phyloP scores from a whole-genome alignment of 73 alveolate genomes.

The Paramecium bursaria region DNA sequence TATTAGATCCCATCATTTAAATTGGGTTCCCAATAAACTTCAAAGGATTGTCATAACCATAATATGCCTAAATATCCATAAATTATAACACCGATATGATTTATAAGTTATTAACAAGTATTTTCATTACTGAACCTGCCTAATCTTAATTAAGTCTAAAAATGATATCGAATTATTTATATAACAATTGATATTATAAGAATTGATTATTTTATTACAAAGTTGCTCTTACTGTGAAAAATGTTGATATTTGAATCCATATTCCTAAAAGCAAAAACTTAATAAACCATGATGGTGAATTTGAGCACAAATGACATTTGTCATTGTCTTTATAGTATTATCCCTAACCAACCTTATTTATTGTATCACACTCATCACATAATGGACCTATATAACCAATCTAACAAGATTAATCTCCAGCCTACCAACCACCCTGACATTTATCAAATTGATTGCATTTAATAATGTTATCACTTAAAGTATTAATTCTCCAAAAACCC shows the following conservation, averaged over 20 bases:
- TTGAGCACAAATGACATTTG: neutral
- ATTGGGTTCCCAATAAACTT: slow-evolving; percentile 11
- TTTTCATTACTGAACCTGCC: neutral
- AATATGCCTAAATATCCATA: neutral
- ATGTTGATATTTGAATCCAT: neutral
- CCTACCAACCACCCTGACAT: slow-evolving; percentile 1
- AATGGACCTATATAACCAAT: slow-evolving; percentile 9
- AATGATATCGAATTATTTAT: neutral
- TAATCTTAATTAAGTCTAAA: neutral
- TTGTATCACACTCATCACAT: slow-evolving; percentile 19
- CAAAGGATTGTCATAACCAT: neutral
- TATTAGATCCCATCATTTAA: neutral
- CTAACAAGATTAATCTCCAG: slow-evolving; percentile 3
- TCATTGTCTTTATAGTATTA: neutral
- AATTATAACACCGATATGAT: neutral
- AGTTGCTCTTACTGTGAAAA: neutral
- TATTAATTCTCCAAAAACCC: too few species aligned
- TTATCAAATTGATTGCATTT: neutral
- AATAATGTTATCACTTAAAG: too few species aligned
- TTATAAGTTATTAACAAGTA: neutral
- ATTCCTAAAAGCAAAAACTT: neutral
- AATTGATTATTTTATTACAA: neutral
- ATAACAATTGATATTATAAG: neutral
- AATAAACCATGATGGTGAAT: neutral
- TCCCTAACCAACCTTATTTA: neutral